phyloP scores from a whole-genome alignment of 768 basidiomycete genomes.

The Suillus clintonianus region DNA sequence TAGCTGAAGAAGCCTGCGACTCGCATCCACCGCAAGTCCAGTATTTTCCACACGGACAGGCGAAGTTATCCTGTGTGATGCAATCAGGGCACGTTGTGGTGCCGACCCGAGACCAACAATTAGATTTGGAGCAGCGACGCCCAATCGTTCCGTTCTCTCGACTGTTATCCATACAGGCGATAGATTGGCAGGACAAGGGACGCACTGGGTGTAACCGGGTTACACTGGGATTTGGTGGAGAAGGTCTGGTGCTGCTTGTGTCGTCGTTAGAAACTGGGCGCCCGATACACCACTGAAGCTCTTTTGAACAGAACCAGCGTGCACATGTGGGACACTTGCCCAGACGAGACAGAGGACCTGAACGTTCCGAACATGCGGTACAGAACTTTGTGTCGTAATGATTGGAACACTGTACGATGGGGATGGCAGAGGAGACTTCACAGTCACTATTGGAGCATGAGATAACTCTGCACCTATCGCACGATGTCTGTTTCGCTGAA shows the following conservation, averaged over 20 bases:
- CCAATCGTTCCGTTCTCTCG: background rate
- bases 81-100: constrained; percentile 2
- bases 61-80: constrained; percentile 1
- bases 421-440: background rate
- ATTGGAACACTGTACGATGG: background rate
- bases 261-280: background rate
- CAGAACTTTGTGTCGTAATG: background rate
- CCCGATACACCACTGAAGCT: constrained; percentile 1
- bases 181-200: background rate
- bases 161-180: background rate
- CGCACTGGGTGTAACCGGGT: constrained; percentile 1
- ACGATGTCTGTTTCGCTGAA: background rate
- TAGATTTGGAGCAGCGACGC: background rate
- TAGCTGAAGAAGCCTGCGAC: background rate
- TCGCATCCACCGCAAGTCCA: constrained; percentile 8
- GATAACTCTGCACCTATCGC: background rate
- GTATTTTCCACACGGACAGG: background rate
- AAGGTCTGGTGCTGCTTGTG: background rate
- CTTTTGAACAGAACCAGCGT: background rate
- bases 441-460: background rate
- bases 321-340: background rate
- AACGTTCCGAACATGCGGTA: background rate
- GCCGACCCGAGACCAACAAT: constrained; percentile 1
- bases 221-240: background rate
- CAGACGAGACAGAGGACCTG: background rate